phyloP scores from a whole-genome alignment of 108 stramenopile genomes.

The Hondaea fermentalgiana region DNA sequence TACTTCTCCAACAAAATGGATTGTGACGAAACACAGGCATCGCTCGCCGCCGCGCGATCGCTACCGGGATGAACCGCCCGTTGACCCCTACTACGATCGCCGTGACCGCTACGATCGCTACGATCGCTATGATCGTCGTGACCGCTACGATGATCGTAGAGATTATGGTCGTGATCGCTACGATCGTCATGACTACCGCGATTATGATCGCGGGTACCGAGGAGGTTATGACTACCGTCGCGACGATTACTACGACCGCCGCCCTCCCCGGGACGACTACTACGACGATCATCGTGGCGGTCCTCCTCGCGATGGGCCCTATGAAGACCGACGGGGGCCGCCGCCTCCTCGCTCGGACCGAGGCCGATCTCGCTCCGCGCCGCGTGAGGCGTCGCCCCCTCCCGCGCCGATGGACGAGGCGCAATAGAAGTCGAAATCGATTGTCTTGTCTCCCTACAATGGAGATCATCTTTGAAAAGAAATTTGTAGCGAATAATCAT shows the following conservation, averaged over 20 bases:
- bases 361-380: background rate
- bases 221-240: background rate
- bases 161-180: background rate
- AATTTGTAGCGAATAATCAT: too few relatives aligned
- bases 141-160: background rate
- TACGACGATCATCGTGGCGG: background rate
- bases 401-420: too few relatives aligned
- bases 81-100: background rate
- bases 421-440: too few relatives aligned
- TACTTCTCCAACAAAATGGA: too few relatives aligned
- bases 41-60: background rate
- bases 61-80: background rate
- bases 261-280: background rate
- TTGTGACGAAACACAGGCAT: background rate
- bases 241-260: background rate
- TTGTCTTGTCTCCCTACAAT: too few relatives aligned
- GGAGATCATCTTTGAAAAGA: too few relatives aligned
- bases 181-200: background rate
- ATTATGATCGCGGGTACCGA: background rate
- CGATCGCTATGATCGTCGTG: background rate
- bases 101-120: background rate
- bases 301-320: background rate
- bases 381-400: background rate
- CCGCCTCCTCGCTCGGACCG: background rate
- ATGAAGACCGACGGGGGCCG: background rate